phyloP scores from a whole-genome alignment of 2,329 filamentous ascomycete genomes.

The Pestalotiopsis sp. region DNA sequence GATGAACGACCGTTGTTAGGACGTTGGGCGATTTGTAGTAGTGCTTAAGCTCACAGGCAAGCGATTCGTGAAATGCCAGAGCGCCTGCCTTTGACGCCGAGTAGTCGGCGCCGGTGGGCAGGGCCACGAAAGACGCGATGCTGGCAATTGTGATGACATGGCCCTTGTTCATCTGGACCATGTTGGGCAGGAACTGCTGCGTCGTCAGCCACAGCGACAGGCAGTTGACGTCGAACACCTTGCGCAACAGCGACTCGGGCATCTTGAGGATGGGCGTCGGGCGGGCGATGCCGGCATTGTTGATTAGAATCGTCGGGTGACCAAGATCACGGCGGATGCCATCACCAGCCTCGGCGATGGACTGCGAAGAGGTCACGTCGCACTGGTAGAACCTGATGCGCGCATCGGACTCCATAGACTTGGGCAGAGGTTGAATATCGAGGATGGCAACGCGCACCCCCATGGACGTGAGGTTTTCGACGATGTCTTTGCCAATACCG shows the following conservation, averaged over 20 bases:
- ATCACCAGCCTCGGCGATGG: slow-evolving; percentile 45
- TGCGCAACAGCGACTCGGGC: slow-evolving; percentile 39
- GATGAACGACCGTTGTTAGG: slow-evolving; percentile 36
- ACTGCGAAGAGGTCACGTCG: slow-evolving; percentile 49
- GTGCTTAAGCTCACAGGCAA: slow-evolving; percentile 37
- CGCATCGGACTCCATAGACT: slow-evolving; percentile 21
- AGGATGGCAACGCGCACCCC: slow-evolving; percentile 40
- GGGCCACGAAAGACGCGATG: slow-evolving; percentile 49
- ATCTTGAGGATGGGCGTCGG: slow-evolving; percentile 44
- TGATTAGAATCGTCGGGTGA: slow-evolving; percentile 42
- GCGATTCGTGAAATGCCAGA: slow-evolving; percentile 54
- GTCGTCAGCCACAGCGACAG: slow-evolving; percentile 48
- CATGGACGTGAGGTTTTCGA: slow-evolving; percentile 33
- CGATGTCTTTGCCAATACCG: slow-evolving; percentile 40
- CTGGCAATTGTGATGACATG: slow-evolving; percentile 58
- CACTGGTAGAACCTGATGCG: slow-evolving; percentile 42
- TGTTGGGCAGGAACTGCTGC: slow-evolving; percentile 49
- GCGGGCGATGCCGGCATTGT: slow-evolving; percentile 43
- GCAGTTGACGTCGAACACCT: slow-evolving; percentile 51
- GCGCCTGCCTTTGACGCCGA: slow-evolving; percentile 53
- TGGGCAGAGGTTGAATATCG: slow-evolving; percentile 29
- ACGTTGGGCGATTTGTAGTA: slow-evolving; percentile 39
- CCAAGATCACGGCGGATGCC: slow-evolving; percentile 34
- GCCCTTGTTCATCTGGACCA: slow-evolving; percentile 51
- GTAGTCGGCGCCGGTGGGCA: slow-evolving; percentile 54